Percentiles rank a stretch among this genome's conserved stretches.
Conservation (phyloP, 139 green algal genomes). For the Mesotaenium endlicherianum region DNA sequence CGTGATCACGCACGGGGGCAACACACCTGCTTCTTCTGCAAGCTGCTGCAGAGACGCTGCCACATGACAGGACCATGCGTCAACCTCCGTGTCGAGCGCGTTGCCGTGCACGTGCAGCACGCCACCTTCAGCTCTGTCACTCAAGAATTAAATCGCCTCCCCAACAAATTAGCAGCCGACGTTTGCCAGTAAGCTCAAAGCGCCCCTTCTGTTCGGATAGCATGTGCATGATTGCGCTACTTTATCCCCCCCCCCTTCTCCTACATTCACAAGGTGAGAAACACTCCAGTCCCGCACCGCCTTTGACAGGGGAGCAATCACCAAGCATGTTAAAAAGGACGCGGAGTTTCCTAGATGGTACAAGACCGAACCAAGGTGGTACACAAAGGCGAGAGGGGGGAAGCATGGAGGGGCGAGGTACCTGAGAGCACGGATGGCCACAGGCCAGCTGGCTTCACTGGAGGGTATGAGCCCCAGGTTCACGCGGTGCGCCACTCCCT, state of each 20-base stretch:
- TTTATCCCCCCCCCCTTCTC: constrained; percentile 55
- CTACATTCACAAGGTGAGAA: background rate
- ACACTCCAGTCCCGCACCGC: background rate
- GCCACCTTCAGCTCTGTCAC: no score
- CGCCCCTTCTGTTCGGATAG: no score
- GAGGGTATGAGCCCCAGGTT: constrained; percentile 72
- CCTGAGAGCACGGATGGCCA: constrained; percentile 63
- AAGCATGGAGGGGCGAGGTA: background rate
- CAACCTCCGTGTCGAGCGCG: constrained; percentile 46
- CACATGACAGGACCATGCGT: constrained; percentile 59
- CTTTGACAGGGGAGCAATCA: no score
- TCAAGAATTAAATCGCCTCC: no score
- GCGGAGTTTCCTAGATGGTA: no score
- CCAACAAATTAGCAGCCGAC: no score
- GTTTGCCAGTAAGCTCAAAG: no score
- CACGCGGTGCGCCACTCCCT: constrained; percentile 69
- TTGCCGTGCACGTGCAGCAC: constrained; percentile 78
- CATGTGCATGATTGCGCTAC: no score
- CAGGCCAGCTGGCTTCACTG: constrained; percentile 61
- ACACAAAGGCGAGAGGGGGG: no score
- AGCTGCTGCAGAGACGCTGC: constrained; percentile 23
- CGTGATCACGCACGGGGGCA: no score
- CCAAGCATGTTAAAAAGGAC: no score
- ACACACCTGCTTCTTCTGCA: constrained; percentile 1
- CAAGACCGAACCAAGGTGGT: no score